A percentile compares a stretch with the other conserved stretches of the same genome.
Conservation (phyloP, 768 basidiomycete species). For the Collybiopsis confluens region DNA sequence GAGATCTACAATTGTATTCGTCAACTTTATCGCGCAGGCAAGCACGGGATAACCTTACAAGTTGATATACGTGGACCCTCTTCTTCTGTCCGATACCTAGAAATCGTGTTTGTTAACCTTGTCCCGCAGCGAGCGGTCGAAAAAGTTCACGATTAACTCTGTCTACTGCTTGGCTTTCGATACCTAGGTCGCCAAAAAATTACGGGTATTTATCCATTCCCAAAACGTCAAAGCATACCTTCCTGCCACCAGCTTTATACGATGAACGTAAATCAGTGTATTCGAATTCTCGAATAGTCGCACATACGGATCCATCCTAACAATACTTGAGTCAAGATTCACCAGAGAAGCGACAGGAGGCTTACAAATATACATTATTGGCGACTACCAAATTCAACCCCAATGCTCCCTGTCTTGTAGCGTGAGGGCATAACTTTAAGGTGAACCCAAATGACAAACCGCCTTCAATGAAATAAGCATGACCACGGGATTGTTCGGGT, state of each 20-base stretch:
- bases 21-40: too few species aligned
- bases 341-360: conserved; percentile 8
- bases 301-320: conserved; percentile 76
- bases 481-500: conserved; percentile 58
- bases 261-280: background rate
- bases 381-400: conserved; percentile 74
- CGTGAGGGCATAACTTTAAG: background rate
- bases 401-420: conserved; percentile 62
- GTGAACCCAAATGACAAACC: conserved; percentile 23
- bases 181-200: conserved; percentile 45
- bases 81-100: conserved; percentile 85
- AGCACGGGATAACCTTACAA: conserved; percentile 21
- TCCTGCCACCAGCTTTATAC: conserved; percentile 75
- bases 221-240: background rate
- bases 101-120: too few species aligned
- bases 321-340: conserved; percentile 5
- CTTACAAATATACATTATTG: conserved; percentile 80
- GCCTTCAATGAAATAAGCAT: conserved; percentile 87
- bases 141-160: conserved; percentile 79
- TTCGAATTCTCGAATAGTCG: background rate
- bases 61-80: conserved; percentile 80
- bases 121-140: too few species aligned
- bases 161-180: conserved; percentile 82
- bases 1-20: conserved; percentile 49
- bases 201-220: background rate